These are phyloP conservation scores for Colletotrichum sp. DNA, from an alignment of 2,329 filamentous ascomycete genomes.

Conservation along the genomic window DNA sequence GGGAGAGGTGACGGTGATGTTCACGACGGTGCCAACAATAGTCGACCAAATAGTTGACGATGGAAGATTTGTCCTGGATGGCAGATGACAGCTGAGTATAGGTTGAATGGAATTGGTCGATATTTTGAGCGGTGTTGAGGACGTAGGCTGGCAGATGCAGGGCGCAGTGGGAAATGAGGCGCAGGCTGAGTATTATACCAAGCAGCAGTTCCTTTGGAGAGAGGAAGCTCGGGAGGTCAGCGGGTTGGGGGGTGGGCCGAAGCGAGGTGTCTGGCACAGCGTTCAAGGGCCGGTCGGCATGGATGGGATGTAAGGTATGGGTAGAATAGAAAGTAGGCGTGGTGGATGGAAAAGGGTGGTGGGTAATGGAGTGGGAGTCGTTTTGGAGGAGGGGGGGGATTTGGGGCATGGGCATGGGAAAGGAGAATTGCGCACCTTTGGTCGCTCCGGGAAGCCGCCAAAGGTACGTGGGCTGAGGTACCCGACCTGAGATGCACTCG, in stretches of 20 bases:
- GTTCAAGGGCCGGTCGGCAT: background rate
- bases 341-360: background rate
- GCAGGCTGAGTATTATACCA: slow-evolving; percentile 18
- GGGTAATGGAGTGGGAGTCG: slow-evolving; percentile 7
- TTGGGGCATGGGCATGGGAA: slow-evolving; percentile 20
- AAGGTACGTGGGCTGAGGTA: slow-evolving; percentile 18
- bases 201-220: background rate
- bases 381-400: slow-evolving; percentile 5
- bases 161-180: background rate
- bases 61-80: background rate
- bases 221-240: slow-evolving; percentile 19
- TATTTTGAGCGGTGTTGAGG: background rate
- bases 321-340: background rate
- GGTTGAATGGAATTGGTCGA: background rate
- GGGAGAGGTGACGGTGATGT: background rate
- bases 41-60: background rate
- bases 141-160: background rate
- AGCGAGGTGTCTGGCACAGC: slow-evolving; percentile 5
- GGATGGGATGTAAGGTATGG: background rate
- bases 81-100: background rate
- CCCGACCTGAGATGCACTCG: background rate
- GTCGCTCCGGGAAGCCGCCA: slow-evolving; percentile 9
- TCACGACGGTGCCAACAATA: background rate
- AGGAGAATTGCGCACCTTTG: slow-evolving; percentile 22
- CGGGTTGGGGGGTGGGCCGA: slow-evolving; percentile 10